Evolutionary conservation across 495 filamentous ascomycete species (phyloP).

Genomic region (Filosporella fistucella): DNA sequence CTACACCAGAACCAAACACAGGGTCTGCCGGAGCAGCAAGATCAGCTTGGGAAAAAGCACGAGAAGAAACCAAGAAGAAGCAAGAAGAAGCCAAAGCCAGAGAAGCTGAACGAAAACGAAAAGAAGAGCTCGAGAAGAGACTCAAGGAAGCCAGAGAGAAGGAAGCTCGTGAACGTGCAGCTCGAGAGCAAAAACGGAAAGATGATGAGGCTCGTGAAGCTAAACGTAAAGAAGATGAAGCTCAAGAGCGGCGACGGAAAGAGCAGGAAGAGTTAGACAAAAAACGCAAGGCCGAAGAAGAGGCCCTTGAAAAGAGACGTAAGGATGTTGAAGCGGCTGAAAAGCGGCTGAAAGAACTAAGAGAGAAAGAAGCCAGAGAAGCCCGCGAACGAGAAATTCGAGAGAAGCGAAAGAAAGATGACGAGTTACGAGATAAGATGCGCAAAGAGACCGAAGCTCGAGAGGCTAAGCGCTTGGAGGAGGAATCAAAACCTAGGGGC

Average conservation of each 20-base stretch:
- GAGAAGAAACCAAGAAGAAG: constrained; percentile 60
- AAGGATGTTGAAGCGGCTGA: constrained; percentile 30
- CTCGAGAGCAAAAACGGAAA: constrained; percentile 45
- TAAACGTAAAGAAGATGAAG: constrained; percentile 35
- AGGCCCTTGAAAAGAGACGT: constrained; percentile 27
- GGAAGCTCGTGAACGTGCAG: constrained; percentile 46
- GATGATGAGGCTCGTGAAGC: constrained; percentile 37
- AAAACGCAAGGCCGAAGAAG: not conserved
- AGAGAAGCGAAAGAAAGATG: constrained; percentile 29
- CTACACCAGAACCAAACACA: constrained; percentile 4
- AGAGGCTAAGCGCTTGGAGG: constrained; percentile 16
- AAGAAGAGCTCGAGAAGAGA: constrained; percentile 41
- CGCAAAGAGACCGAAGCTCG: constrained; percentile 26
- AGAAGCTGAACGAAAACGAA: constrained; percentile 42
- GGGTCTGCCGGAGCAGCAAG: constrained; percentile 26
- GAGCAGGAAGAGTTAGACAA: constrained; percentile 34
- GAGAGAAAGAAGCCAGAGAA: constrained; percentile 22
- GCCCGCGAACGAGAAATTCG: constrained; percentile 26
- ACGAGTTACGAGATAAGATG: constrained; percentile 30
- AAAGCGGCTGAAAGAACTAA: constrained; percentile 31
- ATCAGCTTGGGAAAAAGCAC: constrained; percentile 64
- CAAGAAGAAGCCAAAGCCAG: constrained; percentile 57
- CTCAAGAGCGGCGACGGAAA: constrained; percentile 20
- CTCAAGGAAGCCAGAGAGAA: constrained; percentile 35
- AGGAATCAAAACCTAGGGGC: constrained; percentile 22